Evolutionary conservation across 2,329 filamentous ascomycete species (phyloP), one percentile per base, ranked within the genome.

Genomic region (Colletotrichum magnum): DNA sequence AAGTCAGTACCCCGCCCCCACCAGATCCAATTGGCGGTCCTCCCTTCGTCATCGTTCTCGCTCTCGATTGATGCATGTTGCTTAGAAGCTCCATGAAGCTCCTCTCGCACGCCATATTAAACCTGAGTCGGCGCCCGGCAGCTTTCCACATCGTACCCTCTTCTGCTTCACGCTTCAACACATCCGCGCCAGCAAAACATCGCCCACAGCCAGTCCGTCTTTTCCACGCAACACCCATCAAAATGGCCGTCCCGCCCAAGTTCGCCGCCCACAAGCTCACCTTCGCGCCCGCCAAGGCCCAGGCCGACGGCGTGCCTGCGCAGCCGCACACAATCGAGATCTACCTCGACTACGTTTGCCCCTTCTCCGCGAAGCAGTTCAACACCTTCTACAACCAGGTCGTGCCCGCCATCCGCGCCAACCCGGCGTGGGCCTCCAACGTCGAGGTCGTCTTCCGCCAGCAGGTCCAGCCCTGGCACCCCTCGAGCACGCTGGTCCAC

Each of bases 401-500:
- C 68, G 84, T 89, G 69, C 91, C 93, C 1, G 79, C 88, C 56
- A 85, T 97, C 74, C 84, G 86, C 70, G 75, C 85, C 58, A 90
- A 90, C 75, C 90, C 92, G 72, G 74, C 82, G 26, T 85, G 84
- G 78, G 79, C 84, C 15, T 73, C 84, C 69, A 86, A 86, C 70
- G 83, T 97, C 3, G 87, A 93, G 74, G 85, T 97, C 74, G 88
- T 98, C 76, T 93, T 98, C 85, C 92, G 95, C 58, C 95, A 95
- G 79, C 94, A 97, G 79, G 89, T 98, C 76, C 94, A 97, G 83
- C 94, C 94, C 15, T 97, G 95, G 95, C 95, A 98, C 82, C 95
- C 95, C 2, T 94, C 92, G 21, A 94, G 90, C 48, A 94, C 92
- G 6, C 86, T 94, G 12, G 86, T 89, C 64, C 93, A 95, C 83